These are phyloP conservation scores for Dioszegia crocea DNA, from an alignment of 768 basidiomycete genomes.

Conservation along the genomic window DNA sequence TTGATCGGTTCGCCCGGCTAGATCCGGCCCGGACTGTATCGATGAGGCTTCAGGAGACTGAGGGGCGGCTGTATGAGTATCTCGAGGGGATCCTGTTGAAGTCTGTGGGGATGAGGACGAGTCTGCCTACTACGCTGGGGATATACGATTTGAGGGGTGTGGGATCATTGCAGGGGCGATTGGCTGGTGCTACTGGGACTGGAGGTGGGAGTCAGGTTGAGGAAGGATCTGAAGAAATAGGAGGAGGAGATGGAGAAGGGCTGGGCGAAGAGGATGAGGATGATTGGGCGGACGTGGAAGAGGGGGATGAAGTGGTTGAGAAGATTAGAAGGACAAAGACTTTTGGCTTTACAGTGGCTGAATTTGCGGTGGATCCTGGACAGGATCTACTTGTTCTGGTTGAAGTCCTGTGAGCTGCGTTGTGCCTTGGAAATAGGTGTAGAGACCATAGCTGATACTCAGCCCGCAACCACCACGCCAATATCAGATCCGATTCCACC, in stretches of 20 bases:
- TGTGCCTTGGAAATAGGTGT: not conserved
- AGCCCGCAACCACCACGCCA: not conserved
- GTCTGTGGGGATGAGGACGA: constrained; percentile 12
- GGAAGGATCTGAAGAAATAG: too few relatives aligned
- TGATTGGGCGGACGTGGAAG: constrained; percentile 10
- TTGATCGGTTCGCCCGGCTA: constrained; percentile 40
- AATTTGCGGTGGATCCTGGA: constrained; percentile 48
- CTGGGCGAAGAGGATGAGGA: constrained; percentile 1
- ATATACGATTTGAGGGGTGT: constrained; percentile 39
- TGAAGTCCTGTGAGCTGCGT: constrained; percentile 32
- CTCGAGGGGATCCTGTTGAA: constrained; percentile 43
- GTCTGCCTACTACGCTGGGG: constrained; percentile 27
- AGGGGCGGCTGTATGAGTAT: constrained; percentile 47
- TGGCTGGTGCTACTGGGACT: not conserved
- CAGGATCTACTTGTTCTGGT: constrained; percentile 43
- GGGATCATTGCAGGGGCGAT: constrained; percentile 15
- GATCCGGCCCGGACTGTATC: constrained; percentile 13
- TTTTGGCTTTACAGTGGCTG: constrained; percentile 38
- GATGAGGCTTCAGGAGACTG: constrained; percentile 30
- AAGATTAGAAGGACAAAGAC: constrained; percentile 23
- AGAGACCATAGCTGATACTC: not conserved
- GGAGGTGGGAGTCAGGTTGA: too few relatives aligned
- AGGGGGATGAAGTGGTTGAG: constrained; percentile 8
- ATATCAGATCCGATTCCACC: constrained; percentile 33
- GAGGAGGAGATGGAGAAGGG: not conserved